Percentiles rank a stretch among this genome's conserved stretches.
Conservation (phyloP, 352 stramenopile genomes). For the Hyaloperonospora brassicae region DNA sequence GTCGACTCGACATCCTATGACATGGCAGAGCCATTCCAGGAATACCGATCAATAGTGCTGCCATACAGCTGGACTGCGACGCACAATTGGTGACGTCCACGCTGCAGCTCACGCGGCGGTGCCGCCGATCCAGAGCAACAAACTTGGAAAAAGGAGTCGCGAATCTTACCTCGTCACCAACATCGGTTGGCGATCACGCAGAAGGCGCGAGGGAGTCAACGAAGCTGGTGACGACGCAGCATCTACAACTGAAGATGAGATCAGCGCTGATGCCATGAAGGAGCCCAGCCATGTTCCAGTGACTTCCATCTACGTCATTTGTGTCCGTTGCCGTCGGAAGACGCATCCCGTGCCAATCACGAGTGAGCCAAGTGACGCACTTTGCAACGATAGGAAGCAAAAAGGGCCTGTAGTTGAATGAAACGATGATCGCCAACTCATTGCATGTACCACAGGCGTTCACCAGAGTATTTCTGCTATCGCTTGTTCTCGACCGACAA, state of each 20-base stretch:
- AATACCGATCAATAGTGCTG: too few relatives aligned
- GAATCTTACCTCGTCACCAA: too few relatives aligned
- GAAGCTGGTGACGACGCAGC: too few relatives aligned
- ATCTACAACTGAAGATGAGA: conserved; percentile 5
- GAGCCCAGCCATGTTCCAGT: conserved; percentile 28
- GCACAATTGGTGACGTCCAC: too few relatives aligned
- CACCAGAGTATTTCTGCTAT: conserved; percentile 6
- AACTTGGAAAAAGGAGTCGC: too few relatives aligned
- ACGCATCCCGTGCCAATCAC: conserved; percentile 15
- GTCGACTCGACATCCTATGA: too few relatives aligned
- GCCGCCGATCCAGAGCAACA: too few relatives aligned
- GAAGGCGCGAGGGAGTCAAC: too few relatives aligned
- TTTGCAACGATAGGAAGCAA: conserved; percentile 15
- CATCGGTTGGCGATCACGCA: too few relatives aligned
- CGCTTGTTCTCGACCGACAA: conserved; percentile 6
- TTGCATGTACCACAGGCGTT: neutral
- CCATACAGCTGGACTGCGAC: too few relatives aligned
- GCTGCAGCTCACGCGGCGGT: too few relatives aligned
- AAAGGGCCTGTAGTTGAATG: conserved; percentile 18
- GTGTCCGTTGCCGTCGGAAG: conserved; percentile 20
- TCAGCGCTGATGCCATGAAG: neutral
- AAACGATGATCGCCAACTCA: conserved; percentile 11
- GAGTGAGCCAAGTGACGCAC: conserved; percentile 13
- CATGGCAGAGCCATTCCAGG: too few relatives aligned
- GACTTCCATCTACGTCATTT: conserved; percentile 51